Evolutionary conservation across 768 basidiomycete genomes (phyloP).

Genomic region (Tricholoma sp.): DNA sequence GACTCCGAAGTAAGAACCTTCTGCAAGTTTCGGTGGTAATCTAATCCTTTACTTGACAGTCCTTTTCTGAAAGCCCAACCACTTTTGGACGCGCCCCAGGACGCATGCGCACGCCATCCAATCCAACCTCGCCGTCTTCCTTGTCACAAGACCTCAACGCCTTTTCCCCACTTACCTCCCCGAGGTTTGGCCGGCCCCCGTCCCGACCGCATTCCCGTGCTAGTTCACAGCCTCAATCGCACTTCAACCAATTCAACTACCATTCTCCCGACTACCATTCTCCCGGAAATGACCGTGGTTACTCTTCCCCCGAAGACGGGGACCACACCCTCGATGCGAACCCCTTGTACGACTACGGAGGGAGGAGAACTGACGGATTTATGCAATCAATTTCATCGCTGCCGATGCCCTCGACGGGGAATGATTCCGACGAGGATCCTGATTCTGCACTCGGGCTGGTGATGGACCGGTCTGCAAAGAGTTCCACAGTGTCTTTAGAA

Average conservation of each 20-base stretch:
- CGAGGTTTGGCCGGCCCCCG: slow-evolving; percentile 31
- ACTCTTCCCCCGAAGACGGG: slow-evolving; percentile 37
- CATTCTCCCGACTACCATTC: slow-evolving; percentile 15
- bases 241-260: slow-evolving; percentile 18
- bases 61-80: slow-evolving; percentile 34
- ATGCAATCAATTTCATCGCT: slow-evolving; percentile 45
- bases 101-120: slow-evolving; percentile 66
- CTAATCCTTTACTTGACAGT: slow-evolving; percentile 18
- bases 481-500: slow-evolving; percentile 68
- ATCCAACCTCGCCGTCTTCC: slow-evolving; percentile 54
- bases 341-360: slow-evolving; percentile 31
- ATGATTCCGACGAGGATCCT: slow-evolving; percentile 46
- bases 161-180: slow-evolving; percentile 33
- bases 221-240: slow-evolving; percentile 41
- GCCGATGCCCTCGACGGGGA: slow-evolving; percentile 48
- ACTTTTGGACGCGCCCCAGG: slow-evolving; percentile 40
- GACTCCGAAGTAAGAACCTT: slow-evolving; percentile 63
- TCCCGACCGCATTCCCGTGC: slow-evolving; percentile 67
- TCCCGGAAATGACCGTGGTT: slow-evolving; percentile 32
- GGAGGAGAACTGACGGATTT: slow-evolving; percentile 25
- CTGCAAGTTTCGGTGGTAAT: slow-evolving; percentile 6
- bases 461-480: slow-evolving; percentile 50
- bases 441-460: slow-evolving; percentile 52
- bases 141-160: slow-evolving; percentile 19
- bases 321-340: slow-evolving; percentile 26